phyloP scores from a whole-genome alignment of 768 basidiomycete genomes.

The Trametes cingulata region DNA sequence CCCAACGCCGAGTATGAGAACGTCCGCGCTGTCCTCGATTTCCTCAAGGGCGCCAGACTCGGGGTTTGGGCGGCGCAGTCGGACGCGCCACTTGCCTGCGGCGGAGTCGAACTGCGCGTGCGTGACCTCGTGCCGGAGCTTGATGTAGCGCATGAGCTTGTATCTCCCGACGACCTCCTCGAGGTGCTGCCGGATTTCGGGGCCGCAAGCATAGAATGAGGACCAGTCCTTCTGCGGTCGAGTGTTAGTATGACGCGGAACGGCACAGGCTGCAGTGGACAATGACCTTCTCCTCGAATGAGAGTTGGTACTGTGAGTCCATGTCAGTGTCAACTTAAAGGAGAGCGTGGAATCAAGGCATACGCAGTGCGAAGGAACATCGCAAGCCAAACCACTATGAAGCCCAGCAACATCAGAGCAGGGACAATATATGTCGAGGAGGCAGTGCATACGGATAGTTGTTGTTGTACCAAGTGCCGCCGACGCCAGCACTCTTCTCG shows the following conservation, averaged over 20 bases:
- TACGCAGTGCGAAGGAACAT: constrained; percentile 61
- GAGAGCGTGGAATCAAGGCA: constrained; percentile 18
- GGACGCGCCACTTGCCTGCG: constrained; percentile 57
- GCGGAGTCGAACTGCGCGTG: constrained; percentile 51
- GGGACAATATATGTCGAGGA: not conserved
- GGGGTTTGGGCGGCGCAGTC: constrained; percentile 33
- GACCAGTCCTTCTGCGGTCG: constrained; percentile 56
- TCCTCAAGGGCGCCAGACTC: constrained; percentile 24
- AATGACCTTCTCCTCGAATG: constrained; percentile 52
- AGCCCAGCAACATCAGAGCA: not conserved
- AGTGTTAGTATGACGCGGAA: not conserved
- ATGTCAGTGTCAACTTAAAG: not conserved
- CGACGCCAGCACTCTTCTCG: constrained; percentile 59
- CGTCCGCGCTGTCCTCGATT: constrained; percentile 55
- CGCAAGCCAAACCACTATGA: constrained; percentile 55
- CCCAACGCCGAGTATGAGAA: constrained; percentile 59
- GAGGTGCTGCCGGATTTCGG: constrained; percentile 59
- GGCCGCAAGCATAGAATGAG: constrained; percentile 56
- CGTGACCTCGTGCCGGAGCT: constrained; percentile 54
- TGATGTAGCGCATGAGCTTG: constrained; percentile 52
- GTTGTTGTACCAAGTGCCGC: constrained; percentile 63
- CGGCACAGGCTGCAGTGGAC: not conserved
- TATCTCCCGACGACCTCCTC: constrained; percentile 57
- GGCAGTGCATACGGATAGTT: constrained; percentile 48
- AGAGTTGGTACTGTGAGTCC: constrained; percentile 53